Percentiles rank a stretch among this genome's conserved stretches.
Conservation (phyloP, 306 rosid species). For the Vicia sativa region DNA sequence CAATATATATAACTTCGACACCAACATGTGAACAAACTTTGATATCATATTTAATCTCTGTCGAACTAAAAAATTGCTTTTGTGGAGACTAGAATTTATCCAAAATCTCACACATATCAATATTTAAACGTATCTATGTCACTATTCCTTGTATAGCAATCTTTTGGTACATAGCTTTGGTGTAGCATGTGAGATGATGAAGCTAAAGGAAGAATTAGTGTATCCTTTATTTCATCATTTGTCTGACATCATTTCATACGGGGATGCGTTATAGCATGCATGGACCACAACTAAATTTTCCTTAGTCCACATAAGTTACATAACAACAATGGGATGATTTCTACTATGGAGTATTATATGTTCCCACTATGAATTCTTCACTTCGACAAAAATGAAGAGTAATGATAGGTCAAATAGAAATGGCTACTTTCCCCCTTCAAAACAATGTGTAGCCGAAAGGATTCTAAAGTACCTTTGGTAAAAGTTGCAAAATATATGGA, state of each 20-base stretch:
- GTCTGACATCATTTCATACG: slow-evolving; percentile 11
- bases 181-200: slow-evolving; percentile 8
- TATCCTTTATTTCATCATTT: neutral
- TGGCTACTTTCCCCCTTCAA: neutral
- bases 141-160: neutral
- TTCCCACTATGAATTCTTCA: neutral
- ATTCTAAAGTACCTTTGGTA: slow-evolving; percentile 42
- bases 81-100: no score
- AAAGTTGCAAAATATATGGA: slow-evolving; percentile 21
- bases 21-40: no score
- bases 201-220: slow-evolving; percentile 8
- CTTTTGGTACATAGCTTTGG: neutral
- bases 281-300: neutral
- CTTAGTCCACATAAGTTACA: neutral
- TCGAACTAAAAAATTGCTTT: no score
- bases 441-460: slow-evolving; percentile 45
- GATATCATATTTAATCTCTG: no score
- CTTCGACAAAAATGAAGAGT: slow-evolving; percentile 22
- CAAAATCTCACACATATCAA: no score
- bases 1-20: no score
- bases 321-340: neutral
- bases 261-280: neutral
- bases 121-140: no score
- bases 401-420: slow-evolving; percentile 37
- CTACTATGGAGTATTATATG: neutral